phyloP scores from a whole-genome alignment of 306 rosid species.

The Crotalaria pallida region DNA sequence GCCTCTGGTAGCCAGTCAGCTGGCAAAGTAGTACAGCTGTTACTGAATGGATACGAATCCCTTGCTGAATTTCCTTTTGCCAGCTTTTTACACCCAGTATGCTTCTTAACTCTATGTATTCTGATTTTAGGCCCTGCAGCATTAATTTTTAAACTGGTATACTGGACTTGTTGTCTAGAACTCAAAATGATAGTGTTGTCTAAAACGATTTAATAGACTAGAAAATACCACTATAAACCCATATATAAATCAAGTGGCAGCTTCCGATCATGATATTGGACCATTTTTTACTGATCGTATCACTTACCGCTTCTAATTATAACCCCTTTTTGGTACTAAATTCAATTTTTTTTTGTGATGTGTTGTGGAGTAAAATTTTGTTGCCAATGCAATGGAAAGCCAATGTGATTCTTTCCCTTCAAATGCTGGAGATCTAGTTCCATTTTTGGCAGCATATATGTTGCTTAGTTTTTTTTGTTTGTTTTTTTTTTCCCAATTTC shows the following conservation, averaged over 20 bases:
- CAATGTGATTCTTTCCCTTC: neutral
- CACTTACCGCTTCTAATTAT: neutral
- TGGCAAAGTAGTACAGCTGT: conserved; percentile 30
- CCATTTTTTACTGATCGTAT: neutral
- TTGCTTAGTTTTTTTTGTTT: neutral
- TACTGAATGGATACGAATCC: conserved; percentile 73
- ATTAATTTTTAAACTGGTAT: conserved; percentile 8
- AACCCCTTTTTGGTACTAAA: conserved; percentile 1
- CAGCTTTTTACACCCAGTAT: conserved; percentile 83
- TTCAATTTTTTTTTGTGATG: neutral
- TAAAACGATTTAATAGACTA: neutral
- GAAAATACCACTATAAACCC: neutral
- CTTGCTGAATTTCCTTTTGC: conserved; percentile 90
- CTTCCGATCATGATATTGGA: conserved; percentile 10
- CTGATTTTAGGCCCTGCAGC: conserved; percentile 22
- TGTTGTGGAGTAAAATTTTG: neutral
- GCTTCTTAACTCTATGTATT: conserved; percentile 15
- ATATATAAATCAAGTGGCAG: neutral
- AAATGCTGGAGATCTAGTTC: conserved; percentile 3
- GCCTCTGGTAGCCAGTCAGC: conserved; percentile 32
- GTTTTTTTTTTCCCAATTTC: no score
- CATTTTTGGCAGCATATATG: conserved; percentile 1
- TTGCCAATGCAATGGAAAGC: neutral
- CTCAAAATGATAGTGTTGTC: no score
- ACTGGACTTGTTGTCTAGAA: neutral